These are phyloP conservation scores for Exophiala spinifera DNA, from an alignment of 2,329 filamentous ascomycete species.

Conservation along the genomic window DNA sequence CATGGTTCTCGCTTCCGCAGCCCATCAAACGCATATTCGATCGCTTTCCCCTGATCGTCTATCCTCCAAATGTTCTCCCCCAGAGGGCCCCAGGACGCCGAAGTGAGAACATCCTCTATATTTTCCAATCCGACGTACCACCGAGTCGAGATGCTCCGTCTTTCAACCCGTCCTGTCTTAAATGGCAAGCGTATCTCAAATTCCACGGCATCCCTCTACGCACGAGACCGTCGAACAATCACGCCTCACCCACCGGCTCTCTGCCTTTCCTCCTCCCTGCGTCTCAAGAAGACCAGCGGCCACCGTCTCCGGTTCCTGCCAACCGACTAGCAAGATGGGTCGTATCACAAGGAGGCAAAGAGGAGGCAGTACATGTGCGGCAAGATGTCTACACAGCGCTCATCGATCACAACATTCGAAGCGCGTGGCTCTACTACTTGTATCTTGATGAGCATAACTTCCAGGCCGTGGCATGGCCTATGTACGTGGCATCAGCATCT, in stretches of 20 bases:
- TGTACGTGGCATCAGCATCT: constrained; percentile 68
- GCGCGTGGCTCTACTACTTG: constrained; percentile 82
- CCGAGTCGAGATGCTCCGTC: constrained; percentile 61
- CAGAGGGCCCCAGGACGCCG: constrained; percentile 51
- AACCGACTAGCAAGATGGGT: constrained; percentile 69
- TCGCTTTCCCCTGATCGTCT: constrained; percentile 72
- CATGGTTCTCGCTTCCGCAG: constrained; percentile 53
- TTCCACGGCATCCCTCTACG: constrained; percentile 68
- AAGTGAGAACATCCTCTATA: constrained; percentile 62
- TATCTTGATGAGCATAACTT: constrained; percentile 73
- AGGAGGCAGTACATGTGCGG: constrained; percentile 54
- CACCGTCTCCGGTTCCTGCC: constrained; percentile 53
- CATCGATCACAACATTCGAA: constrained; percentile 72
- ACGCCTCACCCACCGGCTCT: constrained; percentile 84
- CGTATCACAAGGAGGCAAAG: constrained; percentile 35
- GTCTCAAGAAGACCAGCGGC: constrained; percentile 25
- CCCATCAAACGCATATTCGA: constrained; percentile 83
- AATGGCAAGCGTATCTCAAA: constrained; percentile 92
- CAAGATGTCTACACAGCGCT: constrained; percentile 76
- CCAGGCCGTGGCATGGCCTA: constrained; percentile 58
- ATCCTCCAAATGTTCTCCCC: constrained; percentile 72
- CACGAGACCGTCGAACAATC: constrained; percentile 75
- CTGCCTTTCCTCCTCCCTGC: constrained; percentile 78
- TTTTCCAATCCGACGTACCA: constrained; percentile 69
- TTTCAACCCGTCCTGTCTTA: constrained; percentile 89